Conservation (phyloP, 2,329 filamentous ascomycete genomes). For the Aureobasidium mangrovei region DNA sequence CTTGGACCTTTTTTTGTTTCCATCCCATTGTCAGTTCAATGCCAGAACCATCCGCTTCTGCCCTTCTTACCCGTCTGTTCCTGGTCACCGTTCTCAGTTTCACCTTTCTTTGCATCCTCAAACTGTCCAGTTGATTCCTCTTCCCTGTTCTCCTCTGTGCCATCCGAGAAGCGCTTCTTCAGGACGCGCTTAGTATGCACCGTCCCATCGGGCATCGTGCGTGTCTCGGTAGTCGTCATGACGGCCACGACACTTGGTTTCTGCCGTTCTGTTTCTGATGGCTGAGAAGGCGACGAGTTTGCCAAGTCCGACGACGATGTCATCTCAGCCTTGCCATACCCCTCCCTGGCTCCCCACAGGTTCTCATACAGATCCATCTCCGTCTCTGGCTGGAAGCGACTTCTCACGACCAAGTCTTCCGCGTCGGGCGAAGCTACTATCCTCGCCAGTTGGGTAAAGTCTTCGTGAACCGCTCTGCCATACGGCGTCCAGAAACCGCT, state of each 20-base stretch:
- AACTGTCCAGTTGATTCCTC: slow-evolving; percentile 37
- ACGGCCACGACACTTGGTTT: slow-evolving; percentile 41
- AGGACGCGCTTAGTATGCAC: slow-evolving; percentile 49
- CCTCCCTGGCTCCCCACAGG: slow-evolving; percentile 26
- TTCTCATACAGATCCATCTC: slow-evolving; percentile 48
- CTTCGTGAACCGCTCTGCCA: slow-evolving; percentile 10
- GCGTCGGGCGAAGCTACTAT: slow-evolving; percentile 17
- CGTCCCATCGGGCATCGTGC: slow-evolving; percentile 47
- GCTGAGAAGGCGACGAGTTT: background rate
- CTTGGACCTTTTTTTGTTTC: too few relatives aligned
- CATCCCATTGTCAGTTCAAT: background rate
- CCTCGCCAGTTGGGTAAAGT: slow-evolving; percentile 17
- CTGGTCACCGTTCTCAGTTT: background rate
- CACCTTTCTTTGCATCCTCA: background rate
- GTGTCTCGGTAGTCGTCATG: slow-evolving; percentile 48
- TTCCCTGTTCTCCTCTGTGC: slow-evolving; percentile 50
- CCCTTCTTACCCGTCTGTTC: slow-evolving; percentile 6
- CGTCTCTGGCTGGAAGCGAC: slow-evolving; percentile 21
- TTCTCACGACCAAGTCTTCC: slow-evolving; percentile 12
- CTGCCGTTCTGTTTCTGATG: background rate
- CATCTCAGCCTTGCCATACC: background rate
- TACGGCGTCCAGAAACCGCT: slow-evolving; percentile 12
- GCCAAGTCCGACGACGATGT: background rate
- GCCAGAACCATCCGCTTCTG: slow-evolving; percentile 11
- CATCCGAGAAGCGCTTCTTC: slow-evolving; percentile 52